A percentile compares a stretch with the other conserved stretches of the same genome.
Evolutionary conservation across 768 basidiomycete species (phyloP).

Genomic region (Termitomyces sp.): DNA sequence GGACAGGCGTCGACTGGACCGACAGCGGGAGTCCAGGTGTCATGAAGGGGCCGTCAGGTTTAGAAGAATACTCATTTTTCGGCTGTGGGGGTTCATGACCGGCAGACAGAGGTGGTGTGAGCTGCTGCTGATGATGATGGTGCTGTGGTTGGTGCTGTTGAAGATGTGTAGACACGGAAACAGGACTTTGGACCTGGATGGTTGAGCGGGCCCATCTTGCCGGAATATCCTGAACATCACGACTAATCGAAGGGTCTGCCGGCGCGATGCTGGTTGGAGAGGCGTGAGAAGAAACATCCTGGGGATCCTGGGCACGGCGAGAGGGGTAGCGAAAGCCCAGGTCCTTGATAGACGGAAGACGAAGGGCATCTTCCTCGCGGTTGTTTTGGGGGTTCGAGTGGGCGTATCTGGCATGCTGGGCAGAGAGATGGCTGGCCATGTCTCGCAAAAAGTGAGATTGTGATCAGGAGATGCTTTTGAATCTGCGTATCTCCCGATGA

Average conservation of each 20-base stretch:
- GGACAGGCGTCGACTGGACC: conserved; percentile 34
- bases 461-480: conserved; percentile 38
- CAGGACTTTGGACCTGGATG: conserved; percentile 17
- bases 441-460: conserved; percentile 39
- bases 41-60: conserved; percentile 46
- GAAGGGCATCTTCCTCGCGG: conserved; percentile 35
- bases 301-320: conserved; percentile 20
- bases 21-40: conserved; percentile 42
- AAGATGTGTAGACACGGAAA: conserved; percentile 18
- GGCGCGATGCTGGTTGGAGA: conserved; percentile 7
- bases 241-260: conserved; percentile 20
- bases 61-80: conserved; percentile 37
- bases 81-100: conserved; percentile 29
- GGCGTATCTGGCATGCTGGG: conserved; percentile 33
- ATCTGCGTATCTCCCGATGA: conserved; percentile 64
- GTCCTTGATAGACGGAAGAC: conserved; percentile 69
- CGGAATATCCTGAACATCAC: conserved; percentile 21
- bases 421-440: conserved; percentile 38
- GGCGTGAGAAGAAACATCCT: conserved; percentile 22
- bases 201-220: conserved; percentile 27
- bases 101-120: conserved; percentile 41
- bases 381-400: conserved; percentile 29
- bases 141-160: conserved; percentile 30
- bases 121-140: conserved; percentile 38
- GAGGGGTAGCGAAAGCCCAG: conserved; percentile 51